These are phyloP conservation scores for Colletotrichum sp. DNA, from an alignment of 2,329 filamentous ascomycete genomes.

Conservation along the genomic window DNA sequence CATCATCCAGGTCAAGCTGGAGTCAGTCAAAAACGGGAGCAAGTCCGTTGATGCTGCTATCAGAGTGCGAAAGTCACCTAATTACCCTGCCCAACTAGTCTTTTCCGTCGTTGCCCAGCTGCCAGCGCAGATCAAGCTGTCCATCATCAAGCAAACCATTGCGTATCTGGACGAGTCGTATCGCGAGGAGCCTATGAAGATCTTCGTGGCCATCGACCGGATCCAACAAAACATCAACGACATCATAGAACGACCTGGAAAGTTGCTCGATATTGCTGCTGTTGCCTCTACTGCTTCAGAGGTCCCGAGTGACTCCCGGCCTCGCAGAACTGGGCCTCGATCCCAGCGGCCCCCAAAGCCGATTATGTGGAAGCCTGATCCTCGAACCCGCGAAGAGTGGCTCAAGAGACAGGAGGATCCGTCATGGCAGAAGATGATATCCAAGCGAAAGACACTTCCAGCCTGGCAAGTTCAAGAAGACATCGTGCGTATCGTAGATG, in stretches of 20 bases:
- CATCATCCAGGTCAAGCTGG: constrained; percentile 73
- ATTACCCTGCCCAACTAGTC: constrained; percentile 76
- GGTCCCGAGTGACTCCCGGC: constrained; percentile 35
- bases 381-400: constrained; percentile 71
- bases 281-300: constrained; percentile 73
- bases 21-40: constrained; percentile 57
- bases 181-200: constrained; percentile 83
- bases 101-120: constrained; percentile 73
- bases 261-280: constrained; percentile 81
- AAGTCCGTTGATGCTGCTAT: constrained; percentile 57
- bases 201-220: constrained; percentile 92
- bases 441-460: constrained; percentile 75
- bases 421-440: constrained; percentile 76
- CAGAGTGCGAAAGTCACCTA: constrained; percentile 73
- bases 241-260: constrained; percentile 87
- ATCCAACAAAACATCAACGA: constrained; percentile 80
- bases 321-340: constrained; percentile 25
- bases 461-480: constrained; percentile 84
- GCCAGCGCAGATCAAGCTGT: constrained; percentile 92
- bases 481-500: constrained; percentile 76
- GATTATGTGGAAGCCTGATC: constrained; percentile 68
- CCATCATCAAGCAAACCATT: constrained; percentile 79
- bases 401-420: constrained; percentile 66
- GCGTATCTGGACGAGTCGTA: constrained; percentile 73
- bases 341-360: constrained; percentile 56